A percentile compares a stretch with the other conserved stretches of the same genome.
phyloP scores from a whole-genome alignment of 106 monocot species.

The Ottelia alismoides region DNA sequence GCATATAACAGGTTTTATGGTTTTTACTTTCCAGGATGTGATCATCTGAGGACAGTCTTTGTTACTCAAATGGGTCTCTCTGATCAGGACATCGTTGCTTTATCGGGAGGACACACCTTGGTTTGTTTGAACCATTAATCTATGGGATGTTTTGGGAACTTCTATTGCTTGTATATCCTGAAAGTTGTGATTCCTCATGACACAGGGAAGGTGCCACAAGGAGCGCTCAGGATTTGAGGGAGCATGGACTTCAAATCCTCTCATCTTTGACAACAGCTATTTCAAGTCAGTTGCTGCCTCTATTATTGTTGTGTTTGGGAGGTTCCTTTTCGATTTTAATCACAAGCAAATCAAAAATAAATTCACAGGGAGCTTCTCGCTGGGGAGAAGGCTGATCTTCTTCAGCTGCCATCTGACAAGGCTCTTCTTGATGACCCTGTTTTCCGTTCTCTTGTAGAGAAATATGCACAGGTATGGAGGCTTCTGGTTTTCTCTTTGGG shows the following conservation, averaged over 20 bases:
- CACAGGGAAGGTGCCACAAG: conserved; percentile 62
- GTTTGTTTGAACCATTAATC: no score
- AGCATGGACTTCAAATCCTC: conserved; percentile 51
- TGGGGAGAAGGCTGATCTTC: conserved; percentile 73
- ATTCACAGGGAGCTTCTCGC: conserved; percentile 59
- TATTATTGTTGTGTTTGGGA: neutral
- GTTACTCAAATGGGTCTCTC: conserved; percentile 69
- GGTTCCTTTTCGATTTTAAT: neutral
- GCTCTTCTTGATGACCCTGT: conserved; percentile 24
- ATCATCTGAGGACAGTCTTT: conserved; percentile 83
- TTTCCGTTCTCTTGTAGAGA: conserved; percentile 15
- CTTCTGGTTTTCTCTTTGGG: no score
- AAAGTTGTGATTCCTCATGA: no score
- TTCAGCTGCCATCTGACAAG: conserved; percentile 83
- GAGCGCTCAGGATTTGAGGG: conserved; percentile 64
- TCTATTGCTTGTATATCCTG: no score
- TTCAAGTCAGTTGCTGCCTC: conserved; percentile 16
- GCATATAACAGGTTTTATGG: no score
- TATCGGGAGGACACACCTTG: conserved; percentile 88
- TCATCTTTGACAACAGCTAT: conserved; percentile 50
- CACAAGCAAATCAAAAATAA: no score
- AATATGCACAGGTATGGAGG: conserved; percentile 8
- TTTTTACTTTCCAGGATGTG: conserved; percentile 71
- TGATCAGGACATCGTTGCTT: conserved; percentile 88
- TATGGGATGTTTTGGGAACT: no score